Evolutionary conservation across 768 basidiomycete species (phyloP).

Genomic region (Podaxis sp.): DNA sequence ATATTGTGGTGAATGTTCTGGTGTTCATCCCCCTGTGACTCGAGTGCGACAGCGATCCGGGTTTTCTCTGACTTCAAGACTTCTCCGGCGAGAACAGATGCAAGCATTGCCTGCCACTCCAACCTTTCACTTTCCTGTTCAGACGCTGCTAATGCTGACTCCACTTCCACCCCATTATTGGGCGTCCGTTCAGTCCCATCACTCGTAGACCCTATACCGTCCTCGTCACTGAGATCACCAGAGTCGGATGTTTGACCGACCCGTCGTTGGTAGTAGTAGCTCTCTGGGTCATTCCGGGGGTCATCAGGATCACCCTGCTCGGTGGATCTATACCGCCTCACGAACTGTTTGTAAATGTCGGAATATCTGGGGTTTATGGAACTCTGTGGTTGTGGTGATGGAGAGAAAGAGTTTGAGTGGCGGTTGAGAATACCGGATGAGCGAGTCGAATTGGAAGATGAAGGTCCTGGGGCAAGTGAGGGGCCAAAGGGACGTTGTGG

Average conservation of each 20-base stretch:
- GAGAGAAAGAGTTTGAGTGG: constrained; percentile 25
- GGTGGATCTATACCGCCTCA: constrained; percentile 68
- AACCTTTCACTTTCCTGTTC: constrained; percentile 77
- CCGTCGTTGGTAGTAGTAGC: constrained; percentile 76
- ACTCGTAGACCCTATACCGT: constrained; percentile 46
- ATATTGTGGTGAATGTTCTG: constrained; percentile 66
- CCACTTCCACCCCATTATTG: constrained; percentile 56
- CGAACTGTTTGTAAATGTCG: constrained; percentile 79
- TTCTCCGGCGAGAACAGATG: constrained; percentile 91
- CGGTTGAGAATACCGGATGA: constrained; percentile 28
- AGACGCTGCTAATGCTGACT: constrained; percentile 66
- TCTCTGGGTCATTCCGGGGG: constrained; percentile 78
- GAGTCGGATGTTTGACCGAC: constrained; percentile 66
- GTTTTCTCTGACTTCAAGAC: constrained; percentile 95
- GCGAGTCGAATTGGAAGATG: constrained; percentile 28
- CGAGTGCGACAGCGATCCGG: constrained; percentile 80
- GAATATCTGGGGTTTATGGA: constrained; percentile 36
- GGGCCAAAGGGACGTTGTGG: constrained; percentile 31
- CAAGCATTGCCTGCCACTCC: constrained; percentile 96
- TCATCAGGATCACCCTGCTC: constrained; percentile 53
- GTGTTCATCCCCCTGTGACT: constrained; percentile 68
- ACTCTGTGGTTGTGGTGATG: constrained; percentile 18
- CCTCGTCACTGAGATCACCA: constrained; percentile 77
- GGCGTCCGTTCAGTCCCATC: constrained; percentile 49
- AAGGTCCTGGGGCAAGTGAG: constrained; percentile 33